Evolutionary conservation across 139 green algal genomes (phyloP), one percentile per base, ranked within the genome.

Genomic region (Haematococcus sp.): DNA sequence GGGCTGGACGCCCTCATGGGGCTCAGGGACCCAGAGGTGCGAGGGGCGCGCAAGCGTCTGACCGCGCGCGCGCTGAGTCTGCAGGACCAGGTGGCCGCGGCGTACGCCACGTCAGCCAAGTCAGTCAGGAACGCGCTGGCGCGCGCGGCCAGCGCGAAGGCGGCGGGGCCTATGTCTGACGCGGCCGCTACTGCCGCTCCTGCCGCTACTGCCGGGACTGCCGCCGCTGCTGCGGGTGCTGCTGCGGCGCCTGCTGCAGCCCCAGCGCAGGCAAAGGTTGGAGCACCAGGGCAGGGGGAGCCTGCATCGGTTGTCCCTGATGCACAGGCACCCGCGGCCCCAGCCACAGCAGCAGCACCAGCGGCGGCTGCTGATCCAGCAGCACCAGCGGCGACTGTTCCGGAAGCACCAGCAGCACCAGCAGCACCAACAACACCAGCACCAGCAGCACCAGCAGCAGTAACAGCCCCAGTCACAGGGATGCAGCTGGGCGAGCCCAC

Each of bases 31-130:
- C 16, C 54, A 22, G 80, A 86, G 76, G 61, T 86, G 27, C 54
- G 72, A 7, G 68, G 40, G 1, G 61, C 78, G 23, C 72, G 73
- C 33, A 86, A 82, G 80, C 72, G 69, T 32, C 76, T 86, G 33
- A 73, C 73, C 1, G 54, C 61, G 2, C 33, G 67, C 4, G 80
- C 76, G 2, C 66, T 82, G 4, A 33, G 43, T 22, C 72, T 86
- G 33, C 71, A 80, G 49, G 80, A 86, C 56, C 43, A 80, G 25
- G 64, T 76, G 0, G 25, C 55, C n/a, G 76, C 67, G 3, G 68
- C 76, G 2, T 82, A 78, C 52, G 43, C 34, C 19, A 25, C 11
- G 11, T 71, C 72, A 0, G 31, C 46, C 4, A 49, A 49, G 40
- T 49, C 40, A 7, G 7, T 49, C 7, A 49, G 11, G 40, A 11